Evolutionary conservation across 306 rosid species (phyloP).

Genomic region (Purshia tridentata): DNA sequence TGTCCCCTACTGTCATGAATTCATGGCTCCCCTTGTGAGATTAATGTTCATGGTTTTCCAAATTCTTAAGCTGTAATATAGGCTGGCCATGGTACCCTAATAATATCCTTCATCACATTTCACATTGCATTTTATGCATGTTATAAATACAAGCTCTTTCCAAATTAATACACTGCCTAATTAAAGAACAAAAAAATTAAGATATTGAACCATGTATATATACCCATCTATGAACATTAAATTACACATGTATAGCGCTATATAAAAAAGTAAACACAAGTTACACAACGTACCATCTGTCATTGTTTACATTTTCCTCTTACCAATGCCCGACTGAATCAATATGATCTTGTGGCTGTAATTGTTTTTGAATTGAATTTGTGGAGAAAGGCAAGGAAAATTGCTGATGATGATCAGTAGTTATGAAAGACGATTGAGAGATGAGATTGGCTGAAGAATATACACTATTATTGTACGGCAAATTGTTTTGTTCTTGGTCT

Average conservation of each 20-base stretch:
- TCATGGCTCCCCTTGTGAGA: no score
- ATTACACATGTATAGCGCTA: background rate
- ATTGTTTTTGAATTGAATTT: slow-evolving; percentile 54
- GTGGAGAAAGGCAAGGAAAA: slow-evolving; percentile 54
- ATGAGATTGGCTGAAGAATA: slow-evolving; percentile 50
- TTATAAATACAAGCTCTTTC: background rate
- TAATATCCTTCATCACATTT: background rate
- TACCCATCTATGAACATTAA: background rate
- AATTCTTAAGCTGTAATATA: no score
- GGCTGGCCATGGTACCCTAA: no score
- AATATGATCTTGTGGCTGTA: slow-evolving; percentile 42
- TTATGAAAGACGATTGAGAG: slow-evolving; percentile 44
- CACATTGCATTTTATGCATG: background rate
- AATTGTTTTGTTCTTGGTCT: slow-evolving; percentile 26
- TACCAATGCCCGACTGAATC: slow-evolving; percentile 27
- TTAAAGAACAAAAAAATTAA: no score
- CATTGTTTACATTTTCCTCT: background rate
- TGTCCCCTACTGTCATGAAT: no score
- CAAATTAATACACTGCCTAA: background rate
- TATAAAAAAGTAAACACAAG: background rate
- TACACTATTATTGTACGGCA: slow-evolving; percentile 24
- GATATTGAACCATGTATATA: background rate
- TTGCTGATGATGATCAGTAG: slow-evolving; percentile 43
- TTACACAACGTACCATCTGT: no score
- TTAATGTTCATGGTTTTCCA: no score